Percentiles rank a stretch among this genome's conserved stretches.
phyloP scores from a whole-genome alignment of 2,329 filamentous ascomycete species.

The Penicillium glabrum region DNA sequence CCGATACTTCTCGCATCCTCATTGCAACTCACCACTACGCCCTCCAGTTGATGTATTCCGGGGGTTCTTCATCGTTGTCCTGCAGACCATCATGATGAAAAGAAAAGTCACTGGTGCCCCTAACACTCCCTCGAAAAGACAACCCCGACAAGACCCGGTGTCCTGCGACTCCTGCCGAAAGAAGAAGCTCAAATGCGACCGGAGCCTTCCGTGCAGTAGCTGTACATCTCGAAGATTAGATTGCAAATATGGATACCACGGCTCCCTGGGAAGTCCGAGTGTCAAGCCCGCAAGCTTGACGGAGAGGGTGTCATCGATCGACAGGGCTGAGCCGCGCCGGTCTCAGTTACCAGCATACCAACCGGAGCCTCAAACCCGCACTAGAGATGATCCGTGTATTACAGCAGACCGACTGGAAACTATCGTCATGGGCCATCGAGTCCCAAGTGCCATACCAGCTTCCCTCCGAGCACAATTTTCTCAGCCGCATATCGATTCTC shows the following conservation, averaged over 20 bases:
- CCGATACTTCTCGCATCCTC: slow-evolving; percentile 4
- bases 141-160: slow-evolving; percentile 37
- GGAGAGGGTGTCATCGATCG: background rate
- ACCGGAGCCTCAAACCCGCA: background rate
- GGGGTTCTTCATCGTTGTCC: background rate
- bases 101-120: background rate
- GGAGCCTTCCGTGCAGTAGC: slow-evolving; percentile 51
- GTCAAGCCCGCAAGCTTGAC: background rate
- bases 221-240: slow-evolving; percentile 37
- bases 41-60: background rate
- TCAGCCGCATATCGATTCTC: background rate
- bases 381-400: slow-evolving; percentile 18
- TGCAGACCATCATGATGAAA: background rate
- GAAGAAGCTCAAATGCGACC: slow-evolving; percentile 56
- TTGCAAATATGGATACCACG: slow-evolving; percentile 26
- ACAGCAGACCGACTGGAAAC: slow-evolving; percentile 32
- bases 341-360: background rate
- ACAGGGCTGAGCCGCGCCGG: background rate
- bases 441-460: slow-evolving; percentile 23
- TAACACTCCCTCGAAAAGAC: slow-evolving; percentile 11
- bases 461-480: slow-evolving; percentile 18
- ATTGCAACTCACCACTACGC: background rate
- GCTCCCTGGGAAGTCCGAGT: background rate
- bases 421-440: slow-evolving; percentile 30
- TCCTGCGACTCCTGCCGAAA: slow-evolving; percentile 41